Evolutionary conservation across 2,329 filamentous ascomycete species (phyloP).

Genomic region (Talaromyces sp.): DNA sequence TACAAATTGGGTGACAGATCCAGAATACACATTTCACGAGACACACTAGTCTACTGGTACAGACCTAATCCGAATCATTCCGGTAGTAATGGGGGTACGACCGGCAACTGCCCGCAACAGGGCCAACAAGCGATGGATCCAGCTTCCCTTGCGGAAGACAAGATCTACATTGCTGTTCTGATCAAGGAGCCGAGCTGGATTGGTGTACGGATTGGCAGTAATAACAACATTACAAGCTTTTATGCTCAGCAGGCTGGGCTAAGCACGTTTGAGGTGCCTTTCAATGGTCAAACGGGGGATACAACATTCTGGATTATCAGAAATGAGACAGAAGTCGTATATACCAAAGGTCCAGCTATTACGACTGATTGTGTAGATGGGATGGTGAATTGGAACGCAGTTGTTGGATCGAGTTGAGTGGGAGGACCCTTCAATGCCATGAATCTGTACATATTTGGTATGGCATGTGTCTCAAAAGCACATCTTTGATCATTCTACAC

Average conservation of each 20-base stretch:
- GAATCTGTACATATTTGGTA: background rate
- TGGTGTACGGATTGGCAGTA: slow-evolving; percentile 29
- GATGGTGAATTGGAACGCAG: slow-evolving; percentile 36
- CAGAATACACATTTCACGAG: slow-evolving; percentile 20
- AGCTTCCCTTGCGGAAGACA: slow-evolving; percentile 30
- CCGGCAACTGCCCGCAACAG: slow-evolving; percentile 32
- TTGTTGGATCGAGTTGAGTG: slow-evolving; percentile 32
- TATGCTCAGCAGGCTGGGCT: slow-evolving; percentile 25
- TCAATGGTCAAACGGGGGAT: slow-evolving; percentile 29
- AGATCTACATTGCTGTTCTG: slow-evolving; percentile 30
- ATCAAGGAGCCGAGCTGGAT: slow-evolving; percentile 28
- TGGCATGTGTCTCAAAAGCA: background rate
- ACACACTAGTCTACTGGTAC: slow-evolving; percentile 37
- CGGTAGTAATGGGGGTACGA: slow-evolving; percentile 31
- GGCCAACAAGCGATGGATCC: slow-evolving; percentile 30
- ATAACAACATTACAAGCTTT: slow-evolving; percentile 22
- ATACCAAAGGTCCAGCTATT: slow-evolving; percentile 30
- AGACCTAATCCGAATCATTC: slow-evolving; percentile 30
- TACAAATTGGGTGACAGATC: slow-evolving; percentile 34
- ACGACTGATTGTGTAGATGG: slow-evolving; percentile 28
- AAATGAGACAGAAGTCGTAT: slow-evolving; percentile 23
- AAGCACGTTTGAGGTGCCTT: slow-evolving; percentile 33
- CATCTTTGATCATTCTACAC: background rate
- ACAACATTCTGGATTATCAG: slow-evolving; percentile 30
- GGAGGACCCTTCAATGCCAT: background rate